phyloP scores from a whole-genome alignment of 768 basidiomycete genomes.

The Boletus patriciae region DNA sequence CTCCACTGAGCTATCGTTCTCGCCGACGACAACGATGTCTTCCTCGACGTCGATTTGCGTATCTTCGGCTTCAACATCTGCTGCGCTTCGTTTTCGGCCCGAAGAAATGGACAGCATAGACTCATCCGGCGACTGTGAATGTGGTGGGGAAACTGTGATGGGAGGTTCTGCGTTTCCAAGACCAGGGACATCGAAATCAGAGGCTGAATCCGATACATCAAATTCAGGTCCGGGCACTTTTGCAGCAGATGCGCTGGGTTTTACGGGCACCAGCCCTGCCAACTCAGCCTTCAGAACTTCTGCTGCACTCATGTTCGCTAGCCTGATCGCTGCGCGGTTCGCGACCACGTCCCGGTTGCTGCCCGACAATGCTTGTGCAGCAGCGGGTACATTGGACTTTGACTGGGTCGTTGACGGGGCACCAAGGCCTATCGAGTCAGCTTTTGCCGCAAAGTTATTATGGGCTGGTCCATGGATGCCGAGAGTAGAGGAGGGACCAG shows the following conservation, averaged over 20 bases:
- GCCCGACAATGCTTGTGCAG: constrained; percentile 73
- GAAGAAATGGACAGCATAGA: constrained; percentile 6
- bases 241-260: constrained; percentile 30
- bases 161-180: constrained; percentile 30
- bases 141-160: constrained; percentile 14
- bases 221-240: constrained; percentile 37
- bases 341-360: constrained; percentile 90
- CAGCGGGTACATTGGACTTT: constrained; percentile 54
- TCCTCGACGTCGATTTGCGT: constrained; percentile 32
- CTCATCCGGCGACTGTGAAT: constrained; percentile 24
- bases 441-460: constrained; percentile 71
- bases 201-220: constrained; percentile 28
- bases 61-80: constrained; percentile 45
- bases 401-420: constrained; percentile 61
- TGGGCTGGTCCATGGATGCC: constrained; percentile 34
- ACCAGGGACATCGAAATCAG: constrained; percentile 37
- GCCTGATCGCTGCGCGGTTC: constrained; percentile 85
- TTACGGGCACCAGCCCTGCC: constrained; percentile 50
- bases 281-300: constrained; percentile 92
- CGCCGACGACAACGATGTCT: constrained; percentile 21
- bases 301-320: constrained; percentile 97
- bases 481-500: constrained; percentile 33
- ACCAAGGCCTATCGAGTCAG: constrained; percentile 77
- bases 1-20: constrained; percentile 47
- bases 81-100: constrained; percentile 48